Base-by-base conservation (phyloP, 441 rosid species). In the Gossypium trilobum region DNA sequence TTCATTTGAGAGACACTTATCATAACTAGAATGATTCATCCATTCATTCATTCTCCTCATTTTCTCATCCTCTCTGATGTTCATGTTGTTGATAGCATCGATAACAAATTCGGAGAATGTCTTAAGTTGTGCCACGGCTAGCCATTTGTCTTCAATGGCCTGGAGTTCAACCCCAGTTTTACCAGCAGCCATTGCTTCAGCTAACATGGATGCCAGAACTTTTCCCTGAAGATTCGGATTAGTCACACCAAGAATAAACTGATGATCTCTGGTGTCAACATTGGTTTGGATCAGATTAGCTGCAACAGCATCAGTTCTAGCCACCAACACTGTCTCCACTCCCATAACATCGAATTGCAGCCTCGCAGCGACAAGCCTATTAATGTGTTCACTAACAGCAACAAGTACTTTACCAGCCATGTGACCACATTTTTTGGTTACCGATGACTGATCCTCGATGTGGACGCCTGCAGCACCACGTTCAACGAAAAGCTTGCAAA, bases 391-490 rank as follows among this genome's bases (percentile, higher is more conserved):
- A 29, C 88, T 90, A 13, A 90, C 82, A 0, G 97, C 90, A 52
- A 94, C 97, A 4, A 94, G 94, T 22, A 94, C 94, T 73, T 92
- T 94, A 20, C 97, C 94, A 0, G 97, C 97, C 97, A 92, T 90
- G 79, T 94, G 97, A 13, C 97, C 97, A 9, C 97, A 92, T 80
- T 92, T 90, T 77, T 94, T 92, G 66, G 97, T 94, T 27, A 90
- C 91, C 0, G 99, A 94, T 0, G 97, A 90, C 78, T 94, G 95
- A 68, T 90, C 99, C 81, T 94, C 97, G 29, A 94, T 85, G 80
- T 94, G 97, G 25, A 94, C 97, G 1, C 94, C 97, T 6, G 94
- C 98, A 3, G 97, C 96, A 0, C 95, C 97, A 9, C 92, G 87
- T 83, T 94, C 98, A 0, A 90, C 98, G 31, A 91, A 94, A 19